Evolutionary conservation across 805 yeast genomes (phyloP).

Genomic region (Saccharomycopsis sp.): DNA sequence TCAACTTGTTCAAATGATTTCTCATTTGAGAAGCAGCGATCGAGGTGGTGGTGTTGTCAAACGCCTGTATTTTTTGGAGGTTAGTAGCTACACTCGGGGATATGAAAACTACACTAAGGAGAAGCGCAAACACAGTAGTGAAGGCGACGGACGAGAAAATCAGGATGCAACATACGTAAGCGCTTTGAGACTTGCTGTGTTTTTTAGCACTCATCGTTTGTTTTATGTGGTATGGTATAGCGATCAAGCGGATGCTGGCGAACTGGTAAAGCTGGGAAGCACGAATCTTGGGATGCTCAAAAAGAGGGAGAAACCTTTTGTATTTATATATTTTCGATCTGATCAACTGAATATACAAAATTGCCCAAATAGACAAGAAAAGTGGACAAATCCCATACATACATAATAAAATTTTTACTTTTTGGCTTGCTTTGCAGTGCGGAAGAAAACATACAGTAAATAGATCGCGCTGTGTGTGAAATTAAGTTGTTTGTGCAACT

Average conservation of each 20-base stretch:
- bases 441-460: too few relatives aligned
- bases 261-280: too few relatives aligned
- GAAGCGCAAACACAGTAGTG: background rate
- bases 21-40: slow-evolving; percentile 98
- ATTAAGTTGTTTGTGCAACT: background rate
- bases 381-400: background rate
- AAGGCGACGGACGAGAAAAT: background rate
- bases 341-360: too few relatives aligned
- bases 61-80: slow-evolving; percentile 44
- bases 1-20: slow-evolving; percentile 82
- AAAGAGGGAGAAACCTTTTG: background rate
- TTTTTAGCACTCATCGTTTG: slow-evolving; percentile 34
- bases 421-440: background rate
- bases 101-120: background rate
- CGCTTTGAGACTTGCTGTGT: slow-evolving; percentile 65
- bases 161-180: slow-evolving; percentile 44
- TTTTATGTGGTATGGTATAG: background rate
- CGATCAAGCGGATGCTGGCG: too few relatives aligned
- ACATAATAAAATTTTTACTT: background rate
- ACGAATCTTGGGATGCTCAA: background rate
- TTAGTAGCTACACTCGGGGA: background rate
- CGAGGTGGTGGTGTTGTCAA: slow-evolving; percentile 89
- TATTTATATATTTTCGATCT: background rate
- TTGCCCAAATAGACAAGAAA: background rate
- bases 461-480: background rate